phyloP scores from a whole-genome alignment of 2,329 filamentous ascomycete species.

The Lecanicillium sp. region DNA sequence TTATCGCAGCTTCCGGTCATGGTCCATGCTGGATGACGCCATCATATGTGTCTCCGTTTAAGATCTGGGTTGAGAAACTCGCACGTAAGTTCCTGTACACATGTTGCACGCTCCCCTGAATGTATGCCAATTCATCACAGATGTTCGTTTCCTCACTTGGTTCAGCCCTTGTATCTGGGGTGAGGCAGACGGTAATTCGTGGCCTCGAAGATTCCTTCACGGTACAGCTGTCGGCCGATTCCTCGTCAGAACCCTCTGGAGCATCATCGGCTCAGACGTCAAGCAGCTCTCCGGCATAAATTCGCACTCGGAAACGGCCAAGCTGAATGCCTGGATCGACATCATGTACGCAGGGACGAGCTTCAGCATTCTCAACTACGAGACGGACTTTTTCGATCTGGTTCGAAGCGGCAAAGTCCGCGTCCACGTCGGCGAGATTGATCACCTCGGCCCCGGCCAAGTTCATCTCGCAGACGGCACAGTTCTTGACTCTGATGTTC shows the following conservation, averaged over 20 bases:
- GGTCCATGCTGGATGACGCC: conserved; percentile 53
- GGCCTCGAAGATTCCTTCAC: conserved; percentile 48
- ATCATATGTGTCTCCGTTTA: conserved; percentile 58
- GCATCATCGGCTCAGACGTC: conserved; percentile 47
- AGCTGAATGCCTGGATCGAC: conserved; percentile 44
- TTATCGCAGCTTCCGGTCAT: conserved; percentile 34
- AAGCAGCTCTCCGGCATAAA: conserved; percentile 46
- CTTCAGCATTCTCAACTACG: conserved; percentile 54
- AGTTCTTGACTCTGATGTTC: conserved; percentile 37
- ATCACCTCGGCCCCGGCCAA: conserved; percentile 31
- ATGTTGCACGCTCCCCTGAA: conserved; percentile 34
- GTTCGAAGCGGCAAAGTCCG: conserved; percentile 43
- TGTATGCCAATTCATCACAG: conserved; percentile 15
- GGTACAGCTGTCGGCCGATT: conserved; percentile 47
- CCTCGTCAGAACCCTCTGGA: conserved; percentile 51
- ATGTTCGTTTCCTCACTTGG: conserved; percentile 62
- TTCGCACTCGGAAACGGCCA: conserved; percentile 41
- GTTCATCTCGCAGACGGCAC: conserved; percentile 45
- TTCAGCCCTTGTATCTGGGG: conserved; percentile 71
- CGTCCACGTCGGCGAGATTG: conserved; percentile 46
- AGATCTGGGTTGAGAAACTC: conserved; percentile 60
- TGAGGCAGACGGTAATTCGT: conserved; percentile 49
- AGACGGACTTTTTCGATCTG: conserved; percentile 48
- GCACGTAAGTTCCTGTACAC: conserved; percentile 32
- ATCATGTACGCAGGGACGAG: conserved; percentile 46